Evolutionary conservation across 2,329 filamentous ascomycete species (phyloP).

Genomic region (Ustulina deusta): DNA sequence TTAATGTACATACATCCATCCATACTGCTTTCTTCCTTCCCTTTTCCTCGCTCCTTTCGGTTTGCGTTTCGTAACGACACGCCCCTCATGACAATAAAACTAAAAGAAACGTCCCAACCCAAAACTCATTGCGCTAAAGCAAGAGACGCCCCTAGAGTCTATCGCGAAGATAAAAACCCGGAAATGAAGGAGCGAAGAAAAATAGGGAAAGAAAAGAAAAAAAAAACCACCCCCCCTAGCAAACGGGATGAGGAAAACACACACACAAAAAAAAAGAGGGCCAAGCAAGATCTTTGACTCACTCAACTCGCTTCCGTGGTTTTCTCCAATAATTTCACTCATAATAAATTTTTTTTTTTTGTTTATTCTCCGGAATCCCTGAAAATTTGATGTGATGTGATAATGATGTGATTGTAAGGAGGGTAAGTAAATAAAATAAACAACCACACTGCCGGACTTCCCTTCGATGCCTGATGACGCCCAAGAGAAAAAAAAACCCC

Average conservation of each 20-base stretch:
- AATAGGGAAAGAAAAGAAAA: constrained; percentile 1
- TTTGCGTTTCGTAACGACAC: constrained; percentile 26
- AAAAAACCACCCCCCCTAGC: constrained; percentile 11
- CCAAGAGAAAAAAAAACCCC: constrained; percentile 20
- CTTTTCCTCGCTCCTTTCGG: not conserved
- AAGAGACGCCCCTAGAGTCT: constrained; percentile 36
- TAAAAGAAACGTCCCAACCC: constrained; percentile 19
- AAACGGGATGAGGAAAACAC: not conserved
- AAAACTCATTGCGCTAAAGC: constrained; percentile 34
- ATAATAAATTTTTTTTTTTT: constrained; percentile 22
- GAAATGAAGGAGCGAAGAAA: constrained; percentile 10
- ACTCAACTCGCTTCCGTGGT: constrained; percentile 16
- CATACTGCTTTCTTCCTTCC: constrained; percentile 9
- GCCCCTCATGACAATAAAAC: not conserved
- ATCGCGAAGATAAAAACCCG: constrained; percentile 23
- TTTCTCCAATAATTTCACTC: constrained; percentile 22
- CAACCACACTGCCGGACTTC: constrained; percentile 25
- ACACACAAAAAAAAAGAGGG: not conserved
- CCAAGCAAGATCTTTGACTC: constrained; percentile 40
- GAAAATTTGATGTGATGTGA: constrained; percentile 18
- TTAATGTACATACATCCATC: constrained; percentile 32
- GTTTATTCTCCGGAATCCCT: constrained; percentile 27
- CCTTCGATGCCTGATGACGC: constrained; percentile 38
- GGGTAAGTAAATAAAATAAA: constrained; percentile 25
- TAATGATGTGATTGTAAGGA: constrained; percentile 31